Evolutionary conservation across 2,329 filamentous ascomycete species (phyloP), one percentile per base, ranked within the genome.

Genomic region (Eutypa lata): DNA sequence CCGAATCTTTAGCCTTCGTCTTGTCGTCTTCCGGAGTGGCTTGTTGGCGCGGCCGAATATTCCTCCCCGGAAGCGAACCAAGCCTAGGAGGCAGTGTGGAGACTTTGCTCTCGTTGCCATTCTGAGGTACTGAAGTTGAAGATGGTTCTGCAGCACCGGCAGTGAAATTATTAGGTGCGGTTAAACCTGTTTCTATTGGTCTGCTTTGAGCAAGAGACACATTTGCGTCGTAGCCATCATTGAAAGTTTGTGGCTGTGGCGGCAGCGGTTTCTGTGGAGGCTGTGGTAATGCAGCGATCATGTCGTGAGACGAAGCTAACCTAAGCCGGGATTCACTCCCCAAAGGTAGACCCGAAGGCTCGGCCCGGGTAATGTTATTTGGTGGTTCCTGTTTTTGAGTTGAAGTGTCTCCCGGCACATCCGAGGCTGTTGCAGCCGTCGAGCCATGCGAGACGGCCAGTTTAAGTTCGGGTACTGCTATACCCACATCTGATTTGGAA

Each of bases 371-470:
- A 40, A 51, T 8, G 50, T 48, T 21, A 24, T 42, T 40, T 10
- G 43, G 44, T 10, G 44, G 46, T 7, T 45, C 50, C 24, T 47
- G 31, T 1, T 19, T 1, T 37, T 47, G 40, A 11, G 56, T 46
- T 52, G 53, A 56, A 26, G 59, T 47, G 40, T 60, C 51, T 13
- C 68, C 65, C 49, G 22, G 13, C 22, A 10, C n/a, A 26, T 24
- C 31, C 68, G 18, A 73, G 73, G 4, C 42, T 45, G 42, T 16
- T 45, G 22, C 22, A 24, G 42, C 22, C 2, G 79, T 81, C 19
- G 78, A 81, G 37, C 78, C 78, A 66, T 80, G 73, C 52, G 76
- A 81, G 40, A 68, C 61, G 47, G 74, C 63, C 50, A 83, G 68
- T 54, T 77, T 77, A 48, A 83, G 73, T 52, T 76, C 73, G 8